These are phyloP conservation scores for Zizania latifolia DNA, from an alignment of 176 grass and related monocot species.

Conservation along the genomic window DNA sequence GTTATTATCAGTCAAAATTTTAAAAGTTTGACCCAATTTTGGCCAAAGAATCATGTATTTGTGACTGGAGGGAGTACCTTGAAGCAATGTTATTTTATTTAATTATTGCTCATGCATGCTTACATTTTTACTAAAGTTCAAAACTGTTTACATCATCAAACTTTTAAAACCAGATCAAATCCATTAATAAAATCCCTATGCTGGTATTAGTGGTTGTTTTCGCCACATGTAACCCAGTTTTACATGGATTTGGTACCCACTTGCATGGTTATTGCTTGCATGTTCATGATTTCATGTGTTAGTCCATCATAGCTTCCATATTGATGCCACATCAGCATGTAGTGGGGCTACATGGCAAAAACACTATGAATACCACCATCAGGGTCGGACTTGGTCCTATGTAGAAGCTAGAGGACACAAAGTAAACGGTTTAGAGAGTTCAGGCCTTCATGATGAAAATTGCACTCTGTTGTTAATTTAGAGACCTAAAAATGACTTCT, in stretches of 20 bases:
- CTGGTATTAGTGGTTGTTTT: not conserved
- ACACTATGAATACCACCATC: not conserved
- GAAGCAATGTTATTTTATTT: not conserved
- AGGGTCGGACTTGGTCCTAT: not conserved
- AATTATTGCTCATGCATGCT: not conserved
- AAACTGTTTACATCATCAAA: not conserved
- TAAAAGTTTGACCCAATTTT: too few species aligned
- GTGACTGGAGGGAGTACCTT: too few species aligned
- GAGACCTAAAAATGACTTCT: not conserved
- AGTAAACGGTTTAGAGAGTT: not conserved
- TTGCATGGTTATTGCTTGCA: too few species aligned
- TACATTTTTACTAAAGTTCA: slow-evolving; percentile 22
- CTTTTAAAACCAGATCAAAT: not conserved
- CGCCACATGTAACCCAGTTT: too few species aligned
- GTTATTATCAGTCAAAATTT: too few species aligned
- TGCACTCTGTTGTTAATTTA: not conserved
- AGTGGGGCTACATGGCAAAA: not conserved
- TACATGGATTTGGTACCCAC: too few species aligned
- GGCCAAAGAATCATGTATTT: too few species aligned
- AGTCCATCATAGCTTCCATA: not conserved
- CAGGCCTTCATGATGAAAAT: not conserved
- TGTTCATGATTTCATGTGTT: too few species aligned
- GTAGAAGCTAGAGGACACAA: not conserved
- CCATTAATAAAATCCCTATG: not conserved
- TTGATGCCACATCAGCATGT: not conserved